phyloP scores from a whole-genome alignment of 106 monocot genomes.

The Dioscorea dumetorum region DNA sequence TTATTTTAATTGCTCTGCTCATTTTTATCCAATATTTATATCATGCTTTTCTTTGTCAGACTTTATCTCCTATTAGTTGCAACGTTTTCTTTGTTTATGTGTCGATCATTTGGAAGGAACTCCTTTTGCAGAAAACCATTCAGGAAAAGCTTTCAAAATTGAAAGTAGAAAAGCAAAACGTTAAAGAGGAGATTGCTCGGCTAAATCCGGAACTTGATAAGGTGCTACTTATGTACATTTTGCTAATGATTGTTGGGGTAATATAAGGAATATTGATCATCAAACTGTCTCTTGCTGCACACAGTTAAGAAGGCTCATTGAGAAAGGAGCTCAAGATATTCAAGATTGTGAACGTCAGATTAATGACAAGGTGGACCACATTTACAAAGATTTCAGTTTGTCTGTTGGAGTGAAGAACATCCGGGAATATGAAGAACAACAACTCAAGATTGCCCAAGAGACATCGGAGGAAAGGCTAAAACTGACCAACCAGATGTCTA shows the following conservation, averaged over 20 bases:
- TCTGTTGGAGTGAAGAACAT: constrained; percentile 94
- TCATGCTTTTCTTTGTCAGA: background rate
- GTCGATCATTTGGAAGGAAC: background rate
- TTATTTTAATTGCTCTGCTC: background rate
- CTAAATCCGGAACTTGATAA: constrained; percentile 64
- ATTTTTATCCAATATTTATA: background rate
- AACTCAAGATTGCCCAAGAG: constrained; percentile 78
- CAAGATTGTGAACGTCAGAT: constrained; percentile 70
- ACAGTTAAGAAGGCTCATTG: constrained; percentile 51
- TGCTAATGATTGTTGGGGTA: background rate
- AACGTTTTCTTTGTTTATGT: background rate
- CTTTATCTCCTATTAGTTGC: background rate
- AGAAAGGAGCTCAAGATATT: constrained; percentile 57
- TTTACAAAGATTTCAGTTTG: constrained; percentile 87
- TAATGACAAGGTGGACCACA: constrained; percentile 81
- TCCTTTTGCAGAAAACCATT: constrained; percentile 61
- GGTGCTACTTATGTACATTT: constrained; percentile 32
- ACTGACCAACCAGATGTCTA: constrained; percentile 83
- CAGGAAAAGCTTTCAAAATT: constrained; percentile 59
- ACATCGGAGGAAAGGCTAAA: constrained; percentile 72
- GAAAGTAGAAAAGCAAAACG: constrained; percentile 58
- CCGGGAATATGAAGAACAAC: constrained; percentile 97
- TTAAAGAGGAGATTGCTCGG: constrained; percentile 61
- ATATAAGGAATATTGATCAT: no score
- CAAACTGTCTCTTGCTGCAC: constrained; percentile 9